Conservation (phyloP, 163 green algal species). For the Chlorella variabilis region DNA sequence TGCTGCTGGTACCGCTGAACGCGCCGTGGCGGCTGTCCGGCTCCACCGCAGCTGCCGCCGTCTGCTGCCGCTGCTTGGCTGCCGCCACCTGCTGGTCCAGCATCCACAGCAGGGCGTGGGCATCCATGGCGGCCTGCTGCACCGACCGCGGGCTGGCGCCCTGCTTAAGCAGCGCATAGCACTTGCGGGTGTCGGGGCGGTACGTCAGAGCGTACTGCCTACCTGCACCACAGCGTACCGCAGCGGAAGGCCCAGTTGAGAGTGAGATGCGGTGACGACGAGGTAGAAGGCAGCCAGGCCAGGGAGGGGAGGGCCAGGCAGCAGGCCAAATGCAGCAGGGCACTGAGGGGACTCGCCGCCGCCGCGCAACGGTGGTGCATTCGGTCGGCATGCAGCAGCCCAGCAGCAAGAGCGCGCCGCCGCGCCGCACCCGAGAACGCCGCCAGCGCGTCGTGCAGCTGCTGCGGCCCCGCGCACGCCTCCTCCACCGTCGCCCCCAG, state of each 20-base stretch:
- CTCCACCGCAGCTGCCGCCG: neutral
- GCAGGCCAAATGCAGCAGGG: too few species aligned
- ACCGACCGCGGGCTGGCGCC: constrained; percentile 55
- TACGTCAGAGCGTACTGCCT: constrained; percentile 69
- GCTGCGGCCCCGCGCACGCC: constrained; percentile 60
- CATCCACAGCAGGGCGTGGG: constrained; percentile 73
- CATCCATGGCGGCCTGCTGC: constrained; percentile 67
- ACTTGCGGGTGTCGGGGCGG: constrained; percentile 55
- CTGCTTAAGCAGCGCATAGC: constrained; percentile 73
- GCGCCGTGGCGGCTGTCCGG: too few species aligned
- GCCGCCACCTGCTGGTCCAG: constrained; percentile 44
- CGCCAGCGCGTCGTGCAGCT: constrained; percentile 55
- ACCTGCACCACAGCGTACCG: neutral
- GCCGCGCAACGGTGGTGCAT: too few species aligned
- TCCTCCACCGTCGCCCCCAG: constrained; percentile 73
- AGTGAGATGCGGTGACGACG: too few species aligned
- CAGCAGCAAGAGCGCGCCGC: too few species aligned
- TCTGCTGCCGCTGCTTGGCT: constrained; percentile 26
- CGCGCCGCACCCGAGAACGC: constrained; percentile 50
- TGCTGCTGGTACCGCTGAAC: neutral
- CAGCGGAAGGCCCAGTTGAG: too few species aligned
- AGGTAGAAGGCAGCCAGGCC: too few species aligned
- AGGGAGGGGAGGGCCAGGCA: too few species aligned
- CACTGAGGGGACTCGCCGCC: too few species aligned
- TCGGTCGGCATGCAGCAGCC: too few species aligned